phyloP scores from a whole-genome alignment of 805 yeast genomes.

The Candida qinlingensis region DNA sequence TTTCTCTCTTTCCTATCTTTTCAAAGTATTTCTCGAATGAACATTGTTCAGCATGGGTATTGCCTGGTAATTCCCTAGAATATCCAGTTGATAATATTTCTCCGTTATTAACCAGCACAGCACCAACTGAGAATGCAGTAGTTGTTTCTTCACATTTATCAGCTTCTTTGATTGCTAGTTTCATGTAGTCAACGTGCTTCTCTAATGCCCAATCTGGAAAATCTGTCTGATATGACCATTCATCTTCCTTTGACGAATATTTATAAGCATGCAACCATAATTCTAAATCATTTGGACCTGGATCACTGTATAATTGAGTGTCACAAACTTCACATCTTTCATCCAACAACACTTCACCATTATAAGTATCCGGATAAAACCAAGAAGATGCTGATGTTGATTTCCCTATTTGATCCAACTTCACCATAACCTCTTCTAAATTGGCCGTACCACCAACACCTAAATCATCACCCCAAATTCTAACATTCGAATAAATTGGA shows the following conservation, averaged over 20 bases:
- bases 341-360: conserved; percentile 63
- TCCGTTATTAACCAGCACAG: conserved; percentile 64
- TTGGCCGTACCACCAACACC: conserved; percentile 54
- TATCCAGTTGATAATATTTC: conserved; percentile 73
- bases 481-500: conserved; percentile 76
- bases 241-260: conserved; percentile 49
- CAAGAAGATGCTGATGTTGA: conserved; percentile 61
- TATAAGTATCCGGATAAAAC: conserved; percentile 42
- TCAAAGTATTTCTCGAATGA: conserved; percentile 71
- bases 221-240: conserved; percentile 24
- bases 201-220: conserved; percentile 43
- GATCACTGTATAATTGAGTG: conserved; percentile 73
- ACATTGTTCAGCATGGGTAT: conserved; percentile 97
- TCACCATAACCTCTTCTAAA: conserved; percentile 39
- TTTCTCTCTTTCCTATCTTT: conserved; percentile 26
- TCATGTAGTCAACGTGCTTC: conserved; percentile 59
- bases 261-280: conserved; percentile 89
- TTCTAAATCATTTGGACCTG: conserved; percentile 81
- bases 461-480: conserved; percentile 72
- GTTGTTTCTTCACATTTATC: conserved; percentile 72
- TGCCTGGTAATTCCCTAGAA: conserved; percentile 88
- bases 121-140: conserved; percentile 94
- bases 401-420: conserved; percentile 67
- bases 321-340: conserved; percentile 62
- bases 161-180: conserved; percentile 72